Conservation (phyloP, 257 asterid genomes). For the Verbascum thapsus region DNA sequence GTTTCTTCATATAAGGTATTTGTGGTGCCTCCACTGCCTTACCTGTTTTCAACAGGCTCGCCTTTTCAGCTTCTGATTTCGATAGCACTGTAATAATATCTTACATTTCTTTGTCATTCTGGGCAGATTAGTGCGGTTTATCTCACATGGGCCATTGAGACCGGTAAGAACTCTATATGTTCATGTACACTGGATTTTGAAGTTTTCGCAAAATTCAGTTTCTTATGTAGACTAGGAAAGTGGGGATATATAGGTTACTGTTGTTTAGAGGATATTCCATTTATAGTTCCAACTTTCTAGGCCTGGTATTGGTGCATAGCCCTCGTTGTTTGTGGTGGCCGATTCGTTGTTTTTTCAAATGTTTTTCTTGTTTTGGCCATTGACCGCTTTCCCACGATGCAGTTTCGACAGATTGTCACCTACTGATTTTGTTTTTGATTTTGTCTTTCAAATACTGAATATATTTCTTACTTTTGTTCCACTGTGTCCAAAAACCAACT, state of each 20-base stretch:
- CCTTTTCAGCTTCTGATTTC: slow-evolving; percentile 2
- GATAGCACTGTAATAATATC: background rate
- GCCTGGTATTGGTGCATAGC: slow-evolving; percentile 31
- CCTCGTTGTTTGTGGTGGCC: slow-evolving; percentile 22
- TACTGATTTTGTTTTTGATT: background rate
- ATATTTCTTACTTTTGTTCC: background rate
- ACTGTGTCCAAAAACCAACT: background rate
- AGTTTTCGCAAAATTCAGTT: slow-evolving; percentile 29
- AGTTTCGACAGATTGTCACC: slow-evolving; percentile 12
- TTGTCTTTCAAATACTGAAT: background rate
- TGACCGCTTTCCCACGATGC: background rate
- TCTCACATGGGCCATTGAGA: slow-evolving; percentile 15
- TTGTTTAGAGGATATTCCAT: slow-evolving; percentile 32
- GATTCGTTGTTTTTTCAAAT: slow-evolving; percentile 5
- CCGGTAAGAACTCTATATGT: slow-evolving; percentile 21
- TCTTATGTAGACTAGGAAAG: slow-evolving; percentile 29
- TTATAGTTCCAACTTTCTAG: slow-evolving; percentile 28
- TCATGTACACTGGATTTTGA: slow-evolving; percentile 27
- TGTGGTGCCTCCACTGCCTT: slow-evolving; percentile 2
- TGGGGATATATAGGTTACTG: slow-evolving; percentile 30
- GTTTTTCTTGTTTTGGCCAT: slow-evolving; percentile 20
- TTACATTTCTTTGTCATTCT: slow-evolving; percentile 17
- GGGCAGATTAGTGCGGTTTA: slow-evolving; percentile 27
- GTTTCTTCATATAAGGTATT: slow-evolving; percentile 30
- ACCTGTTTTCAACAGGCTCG: background rate